phyloP scores from a whole-genome alignment of 306 rosid genomes.

The Lathyrus tuberosus region DNA sequence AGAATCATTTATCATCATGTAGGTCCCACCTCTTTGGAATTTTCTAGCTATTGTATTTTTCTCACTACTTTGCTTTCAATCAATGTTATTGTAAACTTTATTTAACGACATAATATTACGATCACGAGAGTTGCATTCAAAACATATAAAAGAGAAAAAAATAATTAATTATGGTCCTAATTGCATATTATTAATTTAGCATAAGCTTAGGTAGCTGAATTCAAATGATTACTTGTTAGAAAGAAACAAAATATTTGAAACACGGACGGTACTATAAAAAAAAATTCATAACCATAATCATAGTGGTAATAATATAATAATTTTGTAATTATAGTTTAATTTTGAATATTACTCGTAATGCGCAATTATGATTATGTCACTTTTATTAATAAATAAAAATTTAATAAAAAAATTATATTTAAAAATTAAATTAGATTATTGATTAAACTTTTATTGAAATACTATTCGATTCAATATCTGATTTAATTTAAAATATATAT shows the following conservation, averaged over 20 bases:
- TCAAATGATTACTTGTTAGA: slow-evolving; percentile 11
- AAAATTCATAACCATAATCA: not conserved
- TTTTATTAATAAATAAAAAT: not conserved
- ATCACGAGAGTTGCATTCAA: slow-evolving; percentile 18
- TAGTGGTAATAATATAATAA: not conserved
- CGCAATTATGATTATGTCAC: not conserved
- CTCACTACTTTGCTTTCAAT: not conserved
- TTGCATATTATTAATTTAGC: slow-evolving; percentile 19
- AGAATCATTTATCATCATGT: slow-evolving; percentile 44
- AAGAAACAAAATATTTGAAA: not conserved
- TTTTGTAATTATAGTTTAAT: not conserved
- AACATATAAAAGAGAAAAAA: slow-evolving; percentile 2
- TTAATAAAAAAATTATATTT: not conserved
- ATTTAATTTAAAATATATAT: not conserved
- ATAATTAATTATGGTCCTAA: slow-evolving; percentile 15
- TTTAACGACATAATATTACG: not conserved
- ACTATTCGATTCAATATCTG: not conserved
- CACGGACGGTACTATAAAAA: slow-evolving; percentile 2
- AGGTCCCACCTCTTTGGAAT: slow-evolving; percentile 48
- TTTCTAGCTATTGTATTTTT: slow-evolving; percentile 24
- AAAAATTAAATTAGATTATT: not conserved
- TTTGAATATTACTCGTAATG: not conserved
- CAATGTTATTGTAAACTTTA: slow-evolving; percentile 23
- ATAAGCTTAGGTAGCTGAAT: slow-evolving; percentile 1
- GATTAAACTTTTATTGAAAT: not conserved